Evolutionary conservation across 805 yeast species (phyloP).

Genomic region (Suhomyces xylopsoci): DNA sequence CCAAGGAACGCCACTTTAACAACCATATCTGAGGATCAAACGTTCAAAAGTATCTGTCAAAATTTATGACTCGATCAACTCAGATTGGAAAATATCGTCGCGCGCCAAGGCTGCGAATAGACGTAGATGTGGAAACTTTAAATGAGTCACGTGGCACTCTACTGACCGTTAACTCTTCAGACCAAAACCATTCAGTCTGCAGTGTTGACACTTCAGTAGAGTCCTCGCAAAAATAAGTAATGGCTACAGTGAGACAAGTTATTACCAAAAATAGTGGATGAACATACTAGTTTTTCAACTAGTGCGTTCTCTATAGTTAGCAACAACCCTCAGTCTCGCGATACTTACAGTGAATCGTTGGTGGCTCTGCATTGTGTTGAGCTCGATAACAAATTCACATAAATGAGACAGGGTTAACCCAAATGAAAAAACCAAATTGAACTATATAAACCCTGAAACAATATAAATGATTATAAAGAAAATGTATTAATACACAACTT

Average conservation of each 20-base stretch:
- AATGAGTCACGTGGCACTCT: not conserved
- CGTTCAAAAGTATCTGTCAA: not conserved
- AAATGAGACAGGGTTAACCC: conserved; percentile 15
- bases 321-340: conserved; percentile 15
- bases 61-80: too few relatives aligned
- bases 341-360: conserved; percentile 36
- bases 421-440: conserved; percentile 15
- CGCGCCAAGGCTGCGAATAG: not conserved
- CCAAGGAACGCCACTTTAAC: conserved; percentile 72
- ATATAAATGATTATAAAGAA: conserved; percentile 9
- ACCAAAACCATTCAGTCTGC: conserved; percentile 3
- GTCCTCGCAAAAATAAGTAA: not conserved
- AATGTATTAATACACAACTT: conserved; percentile 23
- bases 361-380: conserved; percentile 45
- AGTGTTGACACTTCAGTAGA: not conserved
- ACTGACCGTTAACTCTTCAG: not conserved
- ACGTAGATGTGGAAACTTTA: not conserved
- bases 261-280: not conserved
- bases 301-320: conserved; percentile 1
- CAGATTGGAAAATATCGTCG: not conserved
- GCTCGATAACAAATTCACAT: conserved; percentile 39
- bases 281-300: not conserved
- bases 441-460: conserved; percentile 26
- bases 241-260: conserved; percentile 1
- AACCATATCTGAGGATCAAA: not conserved